Percentiles rank a stretch among this genome's conserved stretches.
Evolutionary conservation across 768 basidiomycete genomes (phyloP).

Genomic region (Peribolospora baueri): DNA sequence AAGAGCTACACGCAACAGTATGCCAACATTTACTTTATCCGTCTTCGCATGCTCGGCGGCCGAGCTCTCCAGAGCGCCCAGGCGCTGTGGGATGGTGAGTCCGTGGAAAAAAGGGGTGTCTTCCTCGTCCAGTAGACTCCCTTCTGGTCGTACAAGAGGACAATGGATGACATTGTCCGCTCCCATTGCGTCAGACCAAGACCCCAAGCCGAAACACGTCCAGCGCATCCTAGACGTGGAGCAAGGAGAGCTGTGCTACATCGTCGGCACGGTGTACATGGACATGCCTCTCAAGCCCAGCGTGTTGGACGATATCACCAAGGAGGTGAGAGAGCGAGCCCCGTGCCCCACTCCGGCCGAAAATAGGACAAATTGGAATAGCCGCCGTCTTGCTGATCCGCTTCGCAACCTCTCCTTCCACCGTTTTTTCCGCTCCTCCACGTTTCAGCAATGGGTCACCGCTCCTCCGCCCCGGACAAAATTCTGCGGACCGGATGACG

Average conservation of each 20-base stretch:
- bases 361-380: too few species aligned
- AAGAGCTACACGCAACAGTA: slow-evolving; percentile 43
- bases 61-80: slow-evolving; percentile 13
- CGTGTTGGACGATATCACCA: slow-evolving; percentile 78
- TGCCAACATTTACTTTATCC: slow-evolving; percentile 44
- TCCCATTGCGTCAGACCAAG: slow-evolving; percentile 2
- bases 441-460: slow-evolving; percentile 55
- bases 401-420: too few species aligned
- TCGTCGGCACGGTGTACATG: slow-evolving; percentile 89
- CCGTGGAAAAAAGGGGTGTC: not conserved
- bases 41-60: slow-evolving; percentile 29
- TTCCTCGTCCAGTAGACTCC: not conserved
- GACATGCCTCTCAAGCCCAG: slow-evolving; percentile 98
- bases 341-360: not conserved
- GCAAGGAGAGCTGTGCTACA: slow-evolving; percentile 62
- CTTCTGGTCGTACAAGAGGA: not conserved
- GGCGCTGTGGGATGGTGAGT: not conserved
- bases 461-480: slow-evolving; percentile 53
- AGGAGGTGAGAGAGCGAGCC: slow-evolving; percentile 43
- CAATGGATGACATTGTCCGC: not conserved
- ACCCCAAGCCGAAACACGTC: slow-evolving; percentile 36
- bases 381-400: too few species aligned
- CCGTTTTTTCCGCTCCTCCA: not conserved
- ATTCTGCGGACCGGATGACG: slow-evolving; percentile 51
- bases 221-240: slow-evolving; percentile 64